Evolutionary conservation across 352 stramenopile genomes (phyloP).

Genomic region (Phytophthora citrophthora): DNA sequence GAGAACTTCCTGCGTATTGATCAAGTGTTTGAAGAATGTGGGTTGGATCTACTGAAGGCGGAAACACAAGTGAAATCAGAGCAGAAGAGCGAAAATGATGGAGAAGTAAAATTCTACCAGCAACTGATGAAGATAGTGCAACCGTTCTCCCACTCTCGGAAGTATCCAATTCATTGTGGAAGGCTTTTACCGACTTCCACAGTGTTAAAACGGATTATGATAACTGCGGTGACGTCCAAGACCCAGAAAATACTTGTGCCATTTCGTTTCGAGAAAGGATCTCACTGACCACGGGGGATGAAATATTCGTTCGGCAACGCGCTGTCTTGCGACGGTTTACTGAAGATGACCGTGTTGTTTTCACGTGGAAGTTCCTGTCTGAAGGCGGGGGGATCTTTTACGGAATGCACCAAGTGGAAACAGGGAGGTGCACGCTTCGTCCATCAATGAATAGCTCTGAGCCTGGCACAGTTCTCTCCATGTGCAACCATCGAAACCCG

Average conservation of each 20-base stretch:
- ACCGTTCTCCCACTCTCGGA: neutral
- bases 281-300: neutral
- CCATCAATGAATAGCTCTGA: no score
- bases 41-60: no score
- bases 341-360: conserved; percentile 35
- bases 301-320: neutral
- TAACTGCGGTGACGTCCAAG: neutral
- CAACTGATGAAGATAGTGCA: neutral
- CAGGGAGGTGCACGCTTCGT: no score
- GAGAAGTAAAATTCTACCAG: conserved; percentile 7
- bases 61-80: neutral
- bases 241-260: neutral
- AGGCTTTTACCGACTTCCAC: neutral
- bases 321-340: neutral
- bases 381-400: neutral
- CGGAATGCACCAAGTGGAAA: conserved; percentile 28
- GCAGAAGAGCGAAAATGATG: neutral
- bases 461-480: no score
- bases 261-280: neutral
- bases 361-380: conserved; percentile 3
- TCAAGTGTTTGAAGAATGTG: no score
- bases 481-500: no score
- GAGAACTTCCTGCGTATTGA: no score
- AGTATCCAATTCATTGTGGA: neutral
- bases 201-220: neutral